Percentiles rank a stretch among this genome's conserved stretches.
phyloP scores from a whole-genome alignment of 805 yeast species.

The Saccharomycopsis babjevae region DNA sequence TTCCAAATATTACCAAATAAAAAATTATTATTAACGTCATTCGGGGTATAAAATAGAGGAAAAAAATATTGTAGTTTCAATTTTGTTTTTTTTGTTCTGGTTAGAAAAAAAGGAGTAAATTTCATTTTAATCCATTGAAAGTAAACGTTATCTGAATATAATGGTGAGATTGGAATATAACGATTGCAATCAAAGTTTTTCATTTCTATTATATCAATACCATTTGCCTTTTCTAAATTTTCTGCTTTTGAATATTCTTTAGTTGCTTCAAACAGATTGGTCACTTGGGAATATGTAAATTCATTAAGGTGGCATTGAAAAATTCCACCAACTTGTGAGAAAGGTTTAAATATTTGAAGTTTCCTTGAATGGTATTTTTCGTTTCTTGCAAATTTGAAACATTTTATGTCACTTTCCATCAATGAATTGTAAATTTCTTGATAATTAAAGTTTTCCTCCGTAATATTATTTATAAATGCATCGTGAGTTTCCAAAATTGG shows the following conservation, averaged over 20 bases:
- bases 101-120: conserved; percentile 1
- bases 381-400: conserved; percentile 11
- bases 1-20: not conserved
- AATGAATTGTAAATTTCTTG: not conserved
- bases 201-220: not conserved
- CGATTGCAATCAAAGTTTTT: conserved; percentile 6
- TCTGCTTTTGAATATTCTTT: not conserved
- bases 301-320: conserved; percentile 8
- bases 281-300: not conserved
- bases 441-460: not conserved
- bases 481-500: not conserved
- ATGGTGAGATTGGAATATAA: conserved; percentile 7
- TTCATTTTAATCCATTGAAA: conserved; percentile 7
- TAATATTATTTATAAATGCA: not conserved
- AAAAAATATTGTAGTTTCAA: conserved; percentile 1
- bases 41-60: conserved; percentile 14
- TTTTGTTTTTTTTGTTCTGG: not conserved
- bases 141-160: conserved; percentile 14
- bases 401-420: conserved; percentile 2
- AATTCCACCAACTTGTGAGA: conserved; percentile 10
- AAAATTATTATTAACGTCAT: not conserved
- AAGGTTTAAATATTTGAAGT: conserved; percentile 9
- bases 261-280: not conserved
- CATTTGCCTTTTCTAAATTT: not conserved
- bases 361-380: conserved; percentile 3